Base-by-base conservation (phyloP, 169 alveolate species). In the Amoebophrya sp. region DNA sequence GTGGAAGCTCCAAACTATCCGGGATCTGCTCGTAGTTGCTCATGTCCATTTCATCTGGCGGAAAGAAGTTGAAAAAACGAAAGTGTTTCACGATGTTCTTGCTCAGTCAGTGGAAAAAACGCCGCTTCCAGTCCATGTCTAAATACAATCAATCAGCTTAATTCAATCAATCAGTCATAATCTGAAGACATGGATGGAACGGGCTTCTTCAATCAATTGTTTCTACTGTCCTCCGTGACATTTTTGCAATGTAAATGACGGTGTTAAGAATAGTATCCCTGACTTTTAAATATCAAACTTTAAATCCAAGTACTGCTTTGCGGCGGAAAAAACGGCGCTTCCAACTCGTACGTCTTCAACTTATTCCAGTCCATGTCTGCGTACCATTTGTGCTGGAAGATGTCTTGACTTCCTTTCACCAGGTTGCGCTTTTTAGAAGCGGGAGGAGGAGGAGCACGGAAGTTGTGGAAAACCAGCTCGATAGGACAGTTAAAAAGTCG, bases 1-100 rank as follows among this genome's bases (percentile, higher is more conserved):
- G 93, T n/a, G 95, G 90, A 41, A 92, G 93, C 55, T 93, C 95
- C 65, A 77, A 55, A 6, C 92, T 92, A 40, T 93, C 95, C 34
- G 95, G 95, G 34, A 89, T 90, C 29, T 89, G 78, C 91, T 93
- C 95, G 76, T 77, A 93, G 92, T 93, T 93, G 54, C 92, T 65
- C 40, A 93, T 24, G 89, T 77, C 89, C 89, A 65, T 65, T 29
- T 65, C 83, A 65, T 36, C 83, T 65, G 83, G 89, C n/a, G 90
- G 94, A 40, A n/a, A n/a, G n/a, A n/a, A n/a, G n/a, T n/a, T n/a
- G n/a, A n/a, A n/a, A n/a, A n/a, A n/a, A n/a, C n/a, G n/a, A n/a
- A n/a, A n/a, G n/a, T n/a, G n/a, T n/a, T 90, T 90, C 77, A 55
- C 93, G 36, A 90, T 93, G 93, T 93, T 53, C 76, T 36, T 0